Conservation (phyloP, 2,329 filamentous ascomycete genomes). For the Shiraia bambusicola region DNA sequence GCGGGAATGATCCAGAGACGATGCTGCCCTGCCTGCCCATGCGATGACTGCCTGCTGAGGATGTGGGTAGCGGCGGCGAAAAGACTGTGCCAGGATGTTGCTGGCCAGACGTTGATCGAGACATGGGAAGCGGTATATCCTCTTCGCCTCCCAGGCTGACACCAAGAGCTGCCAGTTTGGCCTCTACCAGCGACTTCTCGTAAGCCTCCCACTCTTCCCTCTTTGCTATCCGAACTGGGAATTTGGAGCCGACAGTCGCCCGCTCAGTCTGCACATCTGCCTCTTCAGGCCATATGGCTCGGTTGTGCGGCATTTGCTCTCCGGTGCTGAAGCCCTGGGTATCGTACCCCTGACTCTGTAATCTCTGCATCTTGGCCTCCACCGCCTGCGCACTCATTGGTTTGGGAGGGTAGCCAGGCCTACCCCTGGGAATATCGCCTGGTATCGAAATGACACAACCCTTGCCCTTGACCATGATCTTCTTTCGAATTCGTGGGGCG, state of each 20-base stretch:
- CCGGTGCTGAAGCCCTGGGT: slow-evolving; percentile 63
- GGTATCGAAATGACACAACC: slow-evolving; percentile 50
- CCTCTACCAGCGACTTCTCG: slow-evolving; percentile 79
- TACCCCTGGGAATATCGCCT: slow-evolving; percentile 44
- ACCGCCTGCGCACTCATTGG: slow-evolving; percentile 56
- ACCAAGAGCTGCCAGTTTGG: slow-evolving; percentile 87
- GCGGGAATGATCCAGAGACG: slow-evolving; percentile 61
- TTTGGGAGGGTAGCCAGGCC: slow-evolving; percentile 44
- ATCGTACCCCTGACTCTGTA: slow-evolving; percentile 70
- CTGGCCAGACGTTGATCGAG: slow-evolving; percentile 69
- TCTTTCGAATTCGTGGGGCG: slow-evolving; percentile 46
- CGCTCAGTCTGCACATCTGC: slow-evolving; percentile 61
- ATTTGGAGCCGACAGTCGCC: slow-evolving; percentile 48
- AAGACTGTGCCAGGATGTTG: slow-evolving; percentile 76
- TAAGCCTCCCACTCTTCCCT: slow-evolving; percentile 76
- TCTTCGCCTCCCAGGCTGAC: slow-evolving; percentile 78
- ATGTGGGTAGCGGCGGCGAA: slow-evolving; percentile 79
- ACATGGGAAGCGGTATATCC: slow-evolving; percentile 61
- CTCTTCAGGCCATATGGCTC: slow-evolving; percentile 66
- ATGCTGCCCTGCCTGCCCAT: slow-evolving; percentile 56
- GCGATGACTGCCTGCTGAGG: slow-evolving; percentile 73
- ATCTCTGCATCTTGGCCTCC: slow-evolving; percentile 62
- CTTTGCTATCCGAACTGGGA: slow-evolving; percentile 69
- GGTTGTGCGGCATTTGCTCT: slow-evolving; percentile 57
- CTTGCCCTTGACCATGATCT: slow-evolving; percentile 49